Evolutionary conservation across 2,329 filamentous ascomycete species (phyloP), one percentile per base, ranked within the genome.

Genomic region (Ascosphaera acerosa): DNA sequence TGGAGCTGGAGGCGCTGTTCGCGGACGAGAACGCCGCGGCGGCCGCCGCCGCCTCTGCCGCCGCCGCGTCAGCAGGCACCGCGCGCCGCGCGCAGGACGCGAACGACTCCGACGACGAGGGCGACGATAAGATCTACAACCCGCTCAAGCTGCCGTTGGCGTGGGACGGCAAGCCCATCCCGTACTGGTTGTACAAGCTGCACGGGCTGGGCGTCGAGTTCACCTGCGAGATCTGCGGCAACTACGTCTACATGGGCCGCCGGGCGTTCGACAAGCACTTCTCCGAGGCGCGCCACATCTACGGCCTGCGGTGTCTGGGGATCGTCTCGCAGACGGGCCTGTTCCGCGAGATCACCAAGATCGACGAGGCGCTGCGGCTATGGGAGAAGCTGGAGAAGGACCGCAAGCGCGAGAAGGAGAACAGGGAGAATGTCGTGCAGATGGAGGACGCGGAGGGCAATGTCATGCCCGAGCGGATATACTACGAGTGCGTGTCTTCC

Each of bases 381-480:
- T 92, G 84, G 81, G 78, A 84, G 36, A 92, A 92, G 62, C 74
- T 97, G 15, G 75, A 89, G 49, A 61, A 69, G 34, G 81, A 91
- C 41, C 74, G 76, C 53, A 80, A 76, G 61, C 73, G 69, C 50
- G 69, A 70, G 38, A 74, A 70, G 48, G 61, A 73, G 1, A 70
- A 73, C 37, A 74, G 76, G 28, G 80, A 84, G 23, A 78, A 75
- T 36, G 67, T 97, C 6, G 78, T 94, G 31, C 81, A 97, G 59
- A 97, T 97, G 87, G 87, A 97, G 59, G 87, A 97, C 51, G 76
- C 70, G 0, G 77, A 90, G 48, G 87, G 87, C 29, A 94, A 97
- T 45, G 87, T 97, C 34, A 97, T 97, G 87, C 87, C 89, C 0
- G 81, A 92, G 57, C 90, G 91, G 62, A 84, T 97, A 33, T 97